phyloP scores from a whole-genome alignment of 345 rosid species.

The Eucalyptus shirleyi region DNA sequence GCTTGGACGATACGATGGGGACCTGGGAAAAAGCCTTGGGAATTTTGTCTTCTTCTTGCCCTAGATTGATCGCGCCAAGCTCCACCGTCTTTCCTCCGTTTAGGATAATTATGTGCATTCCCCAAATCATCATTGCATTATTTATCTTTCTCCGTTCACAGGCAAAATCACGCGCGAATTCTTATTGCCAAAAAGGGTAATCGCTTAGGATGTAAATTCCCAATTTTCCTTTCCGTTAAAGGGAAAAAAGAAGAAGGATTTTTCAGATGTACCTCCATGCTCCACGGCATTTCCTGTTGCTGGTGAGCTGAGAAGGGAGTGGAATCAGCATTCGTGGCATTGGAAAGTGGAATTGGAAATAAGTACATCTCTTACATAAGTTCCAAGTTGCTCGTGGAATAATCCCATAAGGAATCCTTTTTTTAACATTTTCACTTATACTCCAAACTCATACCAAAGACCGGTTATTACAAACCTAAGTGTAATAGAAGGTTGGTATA shows the following conservation, averaged over 20 bases:
- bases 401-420: not conserved
- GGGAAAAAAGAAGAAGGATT: not conserved
- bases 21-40: not conserved
- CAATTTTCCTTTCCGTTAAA: not conserved
- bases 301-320: not conserved
- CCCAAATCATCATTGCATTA: not conserved
- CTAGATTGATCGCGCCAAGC: not conserved
- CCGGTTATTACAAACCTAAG: not conserved
- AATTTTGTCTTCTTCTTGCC: not conserved
- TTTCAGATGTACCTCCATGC: not conserved
- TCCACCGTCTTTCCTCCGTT: not conserved
- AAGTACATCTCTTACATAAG: not conserved
- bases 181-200: not conserved
- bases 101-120: not conserved
- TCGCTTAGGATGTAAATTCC: not conserved
- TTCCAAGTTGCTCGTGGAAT: not conserved
- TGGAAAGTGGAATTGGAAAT: not conserved
- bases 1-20: not conserved
- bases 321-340: not conserved
- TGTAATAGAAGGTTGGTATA: not conserved
- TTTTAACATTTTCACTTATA: not conserved
- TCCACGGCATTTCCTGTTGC: not conserved
- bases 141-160: not conserved
- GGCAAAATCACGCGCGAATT: not conserved
- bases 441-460: not conserved